Percentiles rank a stretch among this genome's conserved stretches.
Conservation (phyloP, 129 eudicot genomes). For the Tanacetum coccineum region DNA sequence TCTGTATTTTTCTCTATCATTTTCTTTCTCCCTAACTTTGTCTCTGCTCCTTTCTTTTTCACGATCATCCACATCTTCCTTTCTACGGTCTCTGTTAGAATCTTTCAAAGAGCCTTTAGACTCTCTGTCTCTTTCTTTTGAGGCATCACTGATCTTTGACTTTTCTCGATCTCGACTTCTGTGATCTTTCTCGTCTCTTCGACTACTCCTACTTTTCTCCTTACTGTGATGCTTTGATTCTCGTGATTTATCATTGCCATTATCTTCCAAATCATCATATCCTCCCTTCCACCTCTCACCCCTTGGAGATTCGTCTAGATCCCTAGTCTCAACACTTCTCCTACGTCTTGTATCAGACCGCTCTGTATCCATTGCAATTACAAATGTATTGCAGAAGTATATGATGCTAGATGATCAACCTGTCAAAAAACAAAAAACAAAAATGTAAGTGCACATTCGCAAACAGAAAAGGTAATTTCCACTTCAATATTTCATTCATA, state of each 20-base stretch:
- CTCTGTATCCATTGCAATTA: conserved; percentile 31
- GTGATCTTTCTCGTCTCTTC: conserved; percentile 42
- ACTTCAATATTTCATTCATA: no score
- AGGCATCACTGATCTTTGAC: conserved; percentile 40
- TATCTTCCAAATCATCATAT: conserved; percentile 47
- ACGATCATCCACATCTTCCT: conserved; percentile 65
- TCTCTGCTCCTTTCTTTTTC: conserved; percentile 57
- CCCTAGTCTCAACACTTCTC: conserved; percentile 48
- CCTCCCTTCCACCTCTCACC: conserved; percentile 59
- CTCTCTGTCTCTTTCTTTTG: conserved; percentile 59
- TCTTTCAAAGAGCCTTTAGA: conserved; percentile 47
- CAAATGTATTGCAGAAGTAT: neutral
- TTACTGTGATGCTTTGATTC: conserved; percentile 69
- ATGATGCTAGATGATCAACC: conserved; percentile 10
- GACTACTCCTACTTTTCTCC: conserved; percentile 71
- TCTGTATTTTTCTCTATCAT: conserved; percentile 49
- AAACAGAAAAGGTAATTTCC: no score
- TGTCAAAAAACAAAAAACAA: conserved; percentile 17
- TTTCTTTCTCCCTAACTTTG: conserved; percentile 52
- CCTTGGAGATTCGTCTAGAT: conserved; percentile 40
- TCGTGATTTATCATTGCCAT: conserved; percentile 32
- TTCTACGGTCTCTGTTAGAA: conserved; percentile 44
- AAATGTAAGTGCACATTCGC: neutral
- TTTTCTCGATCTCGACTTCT: conserved; percentile 61
- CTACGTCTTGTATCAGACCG: conserved; percentile 40